Evolutionary conservation across 78 protist species (phyloP), one percentile per base, ranked within the genome.

Genomic region (Cavenderia fasciculata): DNA sequence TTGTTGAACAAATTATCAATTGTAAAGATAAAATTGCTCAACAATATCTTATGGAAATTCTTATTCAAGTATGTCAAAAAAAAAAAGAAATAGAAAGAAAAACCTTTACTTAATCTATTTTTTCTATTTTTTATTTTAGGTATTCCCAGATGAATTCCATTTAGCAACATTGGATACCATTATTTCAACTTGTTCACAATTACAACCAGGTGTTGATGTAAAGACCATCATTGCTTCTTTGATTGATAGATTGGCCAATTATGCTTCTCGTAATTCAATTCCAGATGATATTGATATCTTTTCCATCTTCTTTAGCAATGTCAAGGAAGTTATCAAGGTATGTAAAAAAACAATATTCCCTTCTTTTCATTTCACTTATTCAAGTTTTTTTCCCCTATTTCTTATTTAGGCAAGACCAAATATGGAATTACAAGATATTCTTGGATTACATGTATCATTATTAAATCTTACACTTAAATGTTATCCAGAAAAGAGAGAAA

Each of bases 141-240:
- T 94, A 36, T 98, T 98, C 96, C 98, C 99, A 5, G 98, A 95
- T 71, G 99, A 97, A 56, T 97, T 87, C 88, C 99, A 99, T 84
- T 92, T 97, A 4, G 77, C 36, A 11, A 97, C 99, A 12, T 94
- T 99, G 27, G 85, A 70, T 38, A 29, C 27, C 3, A 59, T 97
- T 44, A 89, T 98, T 52, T 44, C 57, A n/a, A 43, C 95, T 18
- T 88, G 94, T 65, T 75, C 90, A 7, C 63, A 92, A 61, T 77
- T 98, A 14, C 93, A 86, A 62, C 14, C 92, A n/a, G 87, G 84
- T 31, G 99, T 98, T 43, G 95, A 98, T 74, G 82, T 97, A 27
- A 94, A 94, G 72, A 23, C 59, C 41, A 94, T 98, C 18, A 85
- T 98, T 21, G 92, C 86, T 21, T 31, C 88, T 4, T 43, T 97